phyloP scores from a whole-genome alignment of 306 rosid genomes.

The Hylodesmum podocarpum region DNA sequence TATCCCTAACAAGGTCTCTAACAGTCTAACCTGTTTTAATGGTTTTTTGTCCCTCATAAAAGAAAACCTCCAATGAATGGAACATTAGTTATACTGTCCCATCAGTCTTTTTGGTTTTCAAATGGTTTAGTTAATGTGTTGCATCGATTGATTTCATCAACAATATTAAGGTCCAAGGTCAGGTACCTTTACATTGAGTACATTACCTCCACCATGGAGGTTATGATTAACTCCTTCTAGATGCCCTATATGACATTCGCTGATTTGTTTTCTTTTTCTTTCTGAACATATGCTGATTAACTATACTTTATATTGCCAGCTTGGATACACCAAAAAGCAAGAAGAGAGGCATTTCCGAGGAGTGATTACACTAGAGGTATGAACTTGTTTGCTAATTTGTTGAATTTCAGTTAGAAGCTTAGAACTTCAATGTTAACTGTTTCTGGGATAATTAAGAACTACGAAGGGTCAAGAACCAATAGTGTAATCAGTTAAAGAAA shows the following conservation, averaged over 20 bases:
- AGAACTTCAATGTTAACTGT: conserved; percentile 5
- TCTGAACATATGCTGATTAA: conserved; percentile 6
- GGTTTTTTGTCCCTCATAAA: not conserved
- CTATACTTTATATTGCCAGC: conserved; percentile 38
- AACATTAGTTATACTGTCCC: not conserved
- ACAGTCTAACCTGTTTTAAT: not conserved
- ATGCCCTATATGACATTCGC: not conserved
- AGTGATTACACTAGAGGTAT: conserved; percentile 59
- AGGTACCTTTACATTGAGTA: conserved; percentile 4
- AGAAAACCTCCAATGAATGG: not conserved
- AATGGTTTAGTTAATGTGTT: not conserved
- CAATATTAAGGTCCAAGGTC: conserved; percentile 20
- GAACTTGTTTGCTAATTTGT: conserved; percentile 16
- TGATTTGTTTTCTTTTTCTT: not conserved
- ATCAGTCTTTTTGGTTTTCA: not conserved
- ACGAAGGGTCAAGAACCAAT: not conserved
- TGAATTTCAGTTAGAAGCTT: conserved; percentile 18
- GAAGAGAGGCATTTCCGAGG: conserved; percentile 63
- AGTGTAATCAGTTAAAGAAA: not conserved
- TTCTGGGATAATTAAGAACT: conserved; percentile 3
- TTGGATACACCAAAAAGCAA: conserved; percentile 64
- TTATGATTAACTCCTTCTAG: conserved; percentile 20
- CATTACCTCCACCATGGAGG: conserved; percentile 5
- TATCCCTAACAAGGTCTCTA: not conserved
- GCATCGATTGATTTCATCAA: not conserved